Percentiles rank a stretch among this genome's conserved stretches.
These are phyloP conservation scores for Metarhizium humberi DNA, from an alignment of 2,329 filamentous ascomycete species.

Conservation along the genomic window DNA sequence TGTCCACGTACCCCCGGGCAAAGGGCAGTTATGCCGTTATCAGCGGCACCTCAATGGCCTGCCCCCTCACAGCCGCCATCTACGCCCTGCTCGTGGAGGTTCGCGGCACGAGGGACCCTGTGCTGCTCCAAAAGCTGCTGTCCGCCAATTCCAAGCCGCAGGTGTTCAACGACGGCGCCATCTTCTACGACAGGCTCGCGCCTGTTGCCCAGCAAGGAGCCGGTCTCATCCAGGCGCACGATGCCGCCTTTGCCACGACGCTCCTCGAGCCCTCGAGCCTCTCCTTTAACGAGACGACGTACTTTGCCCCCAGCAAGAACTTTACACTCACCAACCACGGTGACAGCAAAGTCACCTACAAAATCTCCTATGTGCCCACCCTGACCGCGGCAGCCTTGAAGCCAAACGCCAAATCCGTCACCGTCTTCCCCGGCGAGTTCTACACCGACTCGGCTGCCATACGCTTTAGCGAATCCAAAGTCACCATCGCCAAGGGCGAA, in stretches of 20 bases:
- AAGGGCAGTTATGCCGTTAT: constrained; percentile 7
- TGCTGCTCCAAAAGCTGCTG: constrained; percentile 37
- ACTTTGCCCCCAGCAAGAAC: constrained; percentile 33
- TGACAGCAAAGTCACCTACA: constrained; percentile 33
- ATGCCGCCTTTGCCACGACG: constrained; percentile 45
- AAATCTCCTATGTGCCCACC: constrained; percentile 32
- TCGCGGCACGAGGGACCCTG: constrained; percentile 37
- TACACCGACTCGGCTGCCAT: background rate
- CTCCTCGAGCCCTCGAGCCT: constrained; percentile 46
- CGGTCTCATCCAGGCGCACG: constrained; percentile 50
- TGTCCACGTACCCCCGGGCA: constrained; percentile 9
- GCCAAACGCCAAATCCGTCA: background rate
- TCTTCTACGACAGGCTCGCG: constrained; percentile 30
- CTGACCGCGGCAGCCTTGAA: constrained; percentile 36
- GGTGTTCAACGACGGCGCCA: constrained; percentile 34
- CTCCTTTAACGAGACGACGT: constrained; percentile 47
- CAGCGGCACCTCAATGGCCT: constrained; percentile 12
- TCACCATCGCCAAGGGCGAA: background rate
- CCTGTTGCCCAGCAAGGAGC: constrained; percentile 52
- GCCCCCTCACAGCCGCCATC: constrained; percentile 8
- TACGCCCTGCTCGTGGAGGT: constrained; percentile 23
- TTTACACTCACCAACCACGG: constrained; percentile 43
- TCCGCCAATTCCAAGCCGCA: constrained; percentile 39
- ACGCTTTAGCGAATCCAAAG: background rate
- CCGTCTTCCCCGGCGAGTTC: background rate